Conservation (phyloP, 176 grass and related monocot species). For the Thinopyrum elongatum region DNA sequence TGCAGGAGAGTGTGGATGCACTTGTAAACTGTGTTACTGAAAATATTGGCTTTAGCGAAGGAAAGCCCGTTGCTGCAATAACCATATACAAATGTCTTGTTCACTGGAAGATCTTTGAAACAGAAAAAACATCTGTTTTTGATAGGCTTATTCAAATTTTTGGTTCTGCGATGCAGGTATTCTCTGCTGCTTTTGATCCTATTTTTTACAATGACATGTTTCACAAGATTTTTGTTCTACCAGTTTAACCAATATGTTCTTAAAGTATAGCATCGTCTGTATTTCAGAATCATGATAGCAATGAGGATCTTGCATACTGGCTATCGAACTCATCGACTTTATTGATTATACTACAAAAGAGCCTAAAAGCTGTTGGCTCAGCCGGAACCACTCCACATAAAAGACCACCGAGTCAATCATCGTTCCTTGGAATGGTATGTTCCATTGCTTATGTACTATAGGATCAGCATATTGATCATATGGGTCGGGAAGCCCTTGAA, state of each 20-base stretch:
- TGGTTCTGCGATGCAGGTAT: conserved; percentile 88
- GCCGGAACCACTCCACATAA: conserved; percentile 44
- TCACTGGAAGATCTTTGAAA: conserved; percentile 93
- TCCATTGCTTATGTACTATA: background rate
- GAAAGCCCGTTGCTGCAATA: conserved; percentile 82
- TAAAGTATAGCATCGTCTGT: background rate
- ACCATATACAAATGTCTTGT: conserved; percentile 94
- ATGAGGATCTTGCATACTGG: conserved; percentile 94
- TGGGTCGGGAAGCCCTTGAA: background rate
- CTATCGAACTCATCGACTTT: conserved; percentile 90
- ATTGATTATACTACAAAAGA: conserved; percentile 87
- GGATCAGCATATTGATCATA: background rate
- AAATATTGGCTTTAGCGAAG: conserved; percentile 75
- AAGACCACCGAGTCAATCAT: conserved; percentile 55
- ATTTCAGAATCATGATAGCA: conserved; percentile 69
- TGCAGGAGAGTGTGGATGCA: conserved; percentile 81
- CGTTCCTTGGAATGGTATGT: conserved; percentile 76
- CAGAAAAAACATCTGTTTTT: conserved; percentile 91
- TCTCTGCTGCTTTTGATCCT: conserved; percentile 10
- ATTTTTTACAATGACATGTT: conserved; percentile 2
- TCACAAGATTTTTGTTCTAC: conserved; percentile 8
- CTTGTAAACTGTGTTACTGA: conserved; percentile 75
- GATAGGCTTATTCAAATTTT: conserved; percentile 83
- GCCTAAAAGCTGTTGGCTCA: conserved; percentile 58
- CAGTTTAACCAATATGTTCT: conserved; percentile 11